Evolutionary conservation across 176 grass and related monocot genomes (phyloP).

Genomic region (Ensete glaucum): DNA sequence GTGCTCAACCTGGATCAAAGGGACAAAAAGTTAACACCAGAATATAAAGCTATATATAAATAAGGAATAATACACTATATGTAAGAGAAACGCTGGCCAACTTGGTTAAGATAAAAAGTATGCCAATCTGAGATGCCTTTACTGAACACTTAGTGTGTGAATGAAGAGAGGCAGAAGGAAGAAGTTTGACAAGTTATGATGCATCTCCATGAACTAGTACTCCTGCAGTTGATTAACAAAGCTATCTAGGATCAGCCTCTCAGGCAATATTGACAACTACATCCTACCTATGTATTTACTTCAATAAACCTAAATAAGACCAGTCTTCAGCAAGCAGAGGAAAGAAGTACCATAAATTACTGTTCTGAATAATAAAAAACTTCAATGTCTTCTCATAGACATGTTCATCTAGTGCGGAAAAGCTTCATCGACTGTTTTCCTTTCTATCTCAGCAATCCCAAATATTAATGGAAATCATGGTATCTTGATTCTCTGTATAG

Average conservation of each 20-base stretch:
- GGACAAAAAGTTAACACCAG: neutral
- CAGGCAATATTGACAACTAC: neutral
- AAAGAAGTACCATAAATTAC: too few relatives aligned
- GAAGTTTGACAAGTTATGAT: neutral
- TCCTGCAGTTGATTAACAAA: neutral
- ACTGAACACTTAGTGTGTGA: neutral
- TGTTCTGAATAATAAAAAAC: too few relatives aligned
- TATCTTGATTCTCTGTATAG: too few relatives aligned
- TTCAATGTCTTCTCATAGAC: too few relatives aligned
- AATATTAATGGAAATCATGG: too few relatives aligned
- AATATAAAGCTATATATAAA: neutral
- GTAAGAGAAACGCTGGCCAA: neutral
- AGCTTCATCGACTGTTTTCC: too few relatives aligned
- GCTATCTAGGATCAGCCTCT: neutral
- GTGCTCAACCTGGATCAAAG: constrained; percentile 59
- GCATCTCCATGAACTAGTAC: neutral
- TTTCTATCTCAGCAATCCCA: too few relatives aligned
- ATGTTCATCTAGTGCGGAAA: too few relatives aligned
- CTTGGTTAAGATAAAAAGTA: neutral
- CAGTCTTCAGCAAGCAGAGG: too few relatives aligned
- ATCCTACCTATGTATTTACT: neutral
- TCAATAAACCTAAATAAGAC: too few relatives aligned
- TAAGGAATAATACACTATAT: neutral
- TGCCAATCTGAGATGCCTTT: neutral
- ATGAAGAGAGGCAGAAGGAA: neutral